Evolutionary conservation across 225 moss, liverwort and hornwort species (phyloP).

Genomic region (Sphagnum tenellum): DNA sequence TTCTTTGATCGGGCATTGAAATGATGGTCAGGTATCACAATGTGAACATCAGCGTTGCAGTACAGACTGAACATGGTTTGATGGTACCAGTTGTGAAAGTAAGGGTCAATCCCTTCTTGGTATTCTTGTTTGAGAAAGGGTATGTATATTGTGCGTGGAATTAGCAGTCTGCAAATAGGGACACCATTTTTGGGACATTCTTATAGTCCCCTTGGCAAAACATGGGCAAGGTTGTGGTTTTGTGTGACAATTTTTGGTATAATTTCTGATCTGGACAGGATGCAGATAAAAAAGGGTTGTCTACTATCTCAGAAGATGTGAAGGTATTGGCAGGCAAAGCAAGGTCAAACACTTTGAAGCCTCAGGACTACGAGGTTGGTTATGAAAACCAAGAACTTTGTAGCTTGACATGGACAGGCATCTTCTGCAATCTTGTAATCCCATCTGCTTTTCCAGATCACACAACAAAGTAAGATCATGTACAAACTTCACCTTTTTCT

Average conservation of each 20-base stretch:
- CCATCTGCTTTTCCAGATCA: no score
- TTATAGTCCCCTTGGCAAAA: no score
- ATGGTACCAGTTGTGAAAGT: slow-evolving; percentile 96
- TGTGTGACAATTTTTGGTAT: not conserved
- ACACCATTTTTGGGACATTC: no score
- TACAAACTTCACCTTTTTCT: not conserved
- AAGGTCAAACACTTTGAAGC: slow-evolving; percentile 65
- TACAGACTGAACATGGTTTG: slow-evolving; percentile 79
- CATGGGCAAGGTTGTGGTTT: no score
- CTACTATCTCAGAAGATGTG: slow-evolving; percentile 73
- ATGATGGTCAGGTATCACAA: slow-evolving; percentile 52
- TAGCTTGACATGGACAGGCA: no score
- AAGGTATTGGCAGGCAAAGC: slow-evolving; percentile 67
- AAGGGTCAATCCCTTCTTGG: not conserved
- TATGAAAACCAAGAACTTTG: no score
- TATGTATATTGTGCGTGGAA: no score
- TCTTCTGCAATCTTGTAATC: no score
- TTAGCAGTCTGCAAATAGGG: no score
- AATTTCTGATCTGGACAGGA: slow-evolving; percentile 24
- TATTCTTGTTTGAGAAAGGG: no score
- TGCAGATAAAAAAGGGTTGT: slow-evolving; percentile 85
- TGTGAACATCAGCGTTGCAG: slow-evolving; percentile 83
- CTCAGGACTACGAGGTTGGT: slow-evolving; percentile 69
- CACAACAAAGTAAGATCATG: no score
- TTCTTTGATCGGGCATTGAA: no score